Conservation (phyloP, 1,284 basidiomycete species). For the Ceratobasidium sp. region DNA sequence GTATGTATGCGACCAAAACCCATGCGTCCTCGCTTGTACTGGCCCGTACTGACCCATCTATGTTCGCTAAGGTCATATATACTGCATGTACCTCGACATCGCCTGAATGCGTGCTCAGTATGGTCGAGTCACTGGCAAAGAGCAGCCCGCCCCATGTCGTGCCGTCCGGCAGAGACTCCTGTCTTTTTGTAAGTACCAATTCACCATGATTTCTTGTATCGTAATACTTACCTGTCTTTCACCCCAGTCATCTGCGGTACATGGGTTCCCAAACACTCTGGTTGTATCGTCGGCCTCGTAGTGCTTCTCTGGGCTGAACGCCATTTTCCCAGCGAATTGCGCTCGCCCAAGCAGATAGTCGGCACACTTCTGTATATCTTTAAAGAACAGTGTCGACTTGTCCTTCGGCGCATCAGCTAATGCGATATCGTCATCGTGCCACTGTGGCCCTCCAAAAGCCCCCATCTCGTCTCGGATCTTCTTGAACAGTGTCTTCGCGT, state of each 20-base stretch:
- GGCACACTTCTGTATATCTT: neutral
- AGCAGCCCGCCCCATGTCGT: neutral
- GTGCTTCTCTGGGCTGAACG: neutral
- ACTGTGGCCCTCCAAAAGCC: conserved; percentile 15
- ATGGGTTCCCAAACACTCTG: conserved; percentile 3
- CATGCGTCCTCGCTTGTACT: conserved; percentile 13
- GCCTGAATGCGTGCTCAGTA: neutral
- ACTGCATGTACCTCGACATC: neutral
- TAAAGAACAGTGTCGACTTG: neutral
- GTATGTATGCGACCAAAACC: conserved; percentile 17
- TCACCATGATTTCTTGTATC: neutral
- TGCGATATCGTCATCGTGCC: neutral
- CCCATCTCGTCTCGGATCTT: conserved; percentile 6
- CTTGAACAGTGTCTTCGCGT: neutral
- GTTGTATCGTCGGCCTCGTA: neutral
- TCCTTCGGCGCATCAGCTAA: neutral
- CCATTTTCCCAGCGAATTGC: conserved; percentile 12
- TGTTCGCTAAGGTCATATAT: conserved; percentile 2
- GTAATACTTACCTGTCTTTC: conserved; percentile 25
- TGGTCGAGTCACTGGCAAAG: neutral
- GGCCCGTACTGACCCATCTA: neutral
- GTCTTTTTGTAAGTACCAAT: neutral
- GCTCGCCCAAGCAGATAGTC: conserved; percentile 1
- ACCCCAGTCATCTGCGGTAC: neutral
- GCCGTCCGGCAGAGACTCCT: neutral